These are phyloP conservation scores for Ricinus communis DNA, from an alignment of 345 rosid genomes.

Conservation along the genomic window DNA sequence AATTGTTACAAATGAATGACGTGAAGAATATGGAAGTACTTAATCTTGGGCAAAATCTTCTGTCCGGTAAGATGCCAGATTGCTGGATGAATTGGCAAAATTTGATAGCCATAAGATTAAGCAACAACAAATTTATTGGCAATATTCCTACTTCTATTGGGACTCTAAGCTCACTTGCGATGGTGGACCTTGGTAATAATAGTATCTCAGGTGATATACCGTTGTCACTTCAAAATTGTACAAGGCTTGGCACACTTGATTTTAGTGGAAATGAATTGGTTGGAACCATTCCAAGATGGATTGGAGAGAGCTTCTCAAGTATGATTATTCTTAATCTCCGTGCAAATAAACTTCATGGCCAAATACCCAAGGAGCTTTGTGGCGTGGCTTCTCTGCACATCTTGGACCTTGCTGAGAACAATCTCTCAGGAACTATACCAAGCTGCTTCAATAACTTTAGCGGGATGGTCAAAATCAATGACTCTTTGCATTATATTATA, in stretches of 20 bases:
- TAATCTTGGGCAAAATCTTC: background rate
- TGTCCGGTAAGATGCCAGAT: background rate
- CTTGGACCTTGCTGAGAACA: too few relatives aligned
- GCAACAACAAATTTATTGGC: background rate
- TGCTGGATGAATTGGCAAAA: background rate
- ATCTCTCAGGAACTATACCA: background rate
- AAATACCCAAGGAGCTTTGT: too few relatives aligned
- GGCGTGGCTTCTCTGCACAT: too few relatives aligned
- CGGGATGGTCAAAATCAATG: background rate
- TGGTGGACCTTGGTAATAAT: too few relatives aligned
- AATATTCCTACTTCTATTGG: too few relatives aligned
- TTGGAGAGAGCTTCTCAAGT: background rate
- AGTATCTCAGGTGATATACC: too few relatives aligned
- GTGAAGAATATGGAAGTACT: background rate
- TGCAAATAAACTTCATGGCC: too few relatives aligned
- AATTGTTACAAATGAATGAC: background rate
- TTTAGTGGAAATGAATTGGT: conserved; percentile 1
- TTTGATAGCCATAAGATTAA: background rate
- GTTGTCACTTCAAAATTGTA: background rate
- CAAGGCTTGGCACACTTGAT: background rate
- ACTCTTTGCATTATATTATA: too few relatives aligned
- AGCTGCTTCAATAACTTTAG: conserved; percentile 5
- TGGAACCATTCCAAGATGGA: conserved; percentile 13
- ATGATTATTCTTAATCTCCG: conserved; percentile 6
- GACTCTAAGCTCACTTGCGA: too few relatives aligned